Evolutionary conservation across 768 basidiomycete species (phyloP), one percentile per base, ranked within the genome.

Genomic region (Gloeopeniophorella convolvens): DNA sequence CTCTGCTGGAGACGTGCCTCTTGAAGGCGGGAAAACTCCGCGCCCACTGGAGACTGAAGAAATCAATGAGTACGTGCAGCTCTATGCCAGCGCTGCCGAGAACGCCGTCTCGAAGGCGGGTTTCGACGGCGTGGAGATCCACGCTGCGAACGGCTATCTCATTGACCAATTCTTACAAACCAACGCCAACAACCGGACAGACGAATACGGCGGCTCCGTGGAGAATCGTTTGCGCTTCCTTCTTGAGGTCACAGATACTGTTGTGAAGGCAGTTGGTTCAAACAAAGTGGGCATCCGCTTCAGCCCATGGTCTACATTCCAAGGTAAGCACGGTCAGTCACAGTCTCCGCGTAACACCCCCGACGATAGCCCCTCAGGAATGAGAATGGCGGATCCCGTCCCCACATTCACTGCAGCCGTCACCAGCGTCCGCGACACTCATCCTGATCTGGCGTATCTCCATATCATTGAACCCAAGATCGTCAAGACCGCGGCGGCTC

Each of bases 11-110:
- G 53, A 53, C 9, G 54, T 62, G 13, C 50, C 60, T 1, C 45
- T 63, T 5, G 30, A 48, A 12, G 48, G 41, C 1, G 27, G 45
- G 6, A 30, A 60, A 8, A 3, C 49, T 6, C 77, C 76, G 2
- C 67, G 70, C 3, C 67, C 72, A 1, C 62, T 82, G 30, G 77
- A 74, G 0, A 63, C 61, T 0, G 62, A 59, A 0, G 81, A 81
- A 40, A 76, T 83, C 42, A 58, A 66, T 34, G 74, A 80, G 47
- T 76, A 77, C 49, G 62, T 76, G 18, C 28, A 65, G n/a, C 63
- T 74, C 10, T 85, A 75, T 56, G 76, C 70, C 5, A 65, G 69
- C 7, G 51, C 51, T 4, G 51, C 55, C 0, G 21, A n/a, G n/a
- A n/a, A n/a, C n/a, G n/a, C n/a, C n/a, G n/a, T n/a, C n/a, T n/a